Base-by-base conservation (phyloP, 148 eudicot genomes). In the Pharnaceum exiguum region DNA sequence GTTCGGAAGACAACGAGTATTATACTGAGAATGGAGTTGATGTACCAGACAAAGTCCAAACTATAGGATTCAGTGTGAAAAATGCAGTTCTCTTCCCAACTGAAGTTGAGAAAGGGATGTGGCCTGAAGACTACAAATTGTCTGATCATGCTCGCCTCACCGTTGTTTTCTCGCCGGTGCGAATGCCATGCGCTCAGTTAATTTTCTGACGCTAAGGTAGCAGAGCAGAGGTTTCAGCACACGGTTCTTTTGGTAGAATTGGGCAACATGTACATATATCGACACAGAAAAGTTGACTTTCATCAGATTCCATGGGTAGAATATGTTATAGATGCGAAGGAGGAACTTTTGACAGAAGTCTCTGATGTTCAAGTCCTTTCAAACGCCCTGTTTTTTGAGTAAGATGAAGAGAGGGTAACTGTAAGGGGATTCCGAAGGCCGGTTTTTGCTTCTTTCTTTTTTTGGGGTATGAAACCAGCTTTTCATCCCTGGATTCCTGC, bases 91-190 rank as follows among this genome's bases (percentile, higher is more conserved):
- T 94, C 22, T 94, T 80, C 71, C 99, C 99, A 11, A 82, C 91
- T 1, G 95, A 94, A 80, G 96, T 84, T 16, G 99, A 89, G 78
- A 94, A 82, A 71, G 99, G 99, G 55, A 71, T 70, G 79, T 94
- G 99, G 96, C 99, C 99, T 1, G 93, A 94, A 68, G 89, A 94
- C 55, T 94, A 89, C 64, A 89, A 95, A 16, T 85, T 94, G 58
- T 94, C 99, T 24, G 99, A 94, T 62, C 99, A 94, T 74, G 99
- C 99, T 54, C 91, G 96, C 18, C 84, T 94, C 9, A 94, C 99
- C 8, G 99, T 89, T 30, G 96, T 89, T 2, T 86, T 94, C 63
- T 89, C 95, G 51, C 99, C 99, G 6, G 78, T 86, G 26, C 77
- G 84, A 62, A 89, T 94, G 96, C 91, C 95, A 4, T 86, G 99